phyloP scores from a whole-genome alignment of 2,329 filamentous ascomycete genomes.

The Paraconiothyrium sp. region DNA sequence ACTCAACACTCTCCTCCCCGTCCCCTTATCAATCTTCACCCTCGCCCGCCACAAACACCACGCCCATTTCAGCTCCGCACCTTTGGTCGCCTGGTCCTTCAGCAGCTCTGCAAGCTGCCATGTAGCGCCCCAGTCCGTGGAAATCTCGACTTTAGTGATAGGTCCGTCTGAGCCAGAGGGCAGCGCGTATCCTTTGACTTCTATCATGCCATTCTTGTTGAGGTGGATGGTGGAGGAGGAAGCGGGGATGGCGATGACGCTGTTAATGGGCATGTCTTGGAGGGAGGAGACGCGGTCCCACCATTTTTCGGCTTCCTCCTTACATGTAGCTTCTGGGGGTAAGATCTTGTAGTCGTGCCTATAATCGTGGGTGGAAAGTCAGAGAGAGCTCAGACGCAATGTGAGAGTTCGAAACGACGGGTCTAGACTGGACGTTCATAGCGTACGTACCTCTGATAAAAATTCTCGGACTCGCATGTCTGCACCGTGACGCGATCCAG shows the following conservation, averaged over 20 bases:
- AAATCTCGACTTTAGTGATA: conserved; percentile 63
- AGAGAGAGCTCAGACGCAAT: background rate
- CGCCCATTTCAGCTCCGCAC: conserved; percentile 59
- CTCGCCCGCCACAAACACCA: conserved; percentile 65
- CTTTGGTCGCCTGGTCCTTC: conserved; percentile 27
- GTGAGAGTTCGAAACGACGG: background rate
- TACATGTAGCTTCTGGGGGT: conserved; percentile 60
- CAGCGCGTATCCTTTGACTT: conserved; percentile 65
- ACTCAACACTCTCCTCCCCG: conserved; percentile 59
- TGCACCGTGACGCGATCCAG: conserved; percentile 64
- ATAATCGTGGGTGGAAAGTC: background rate
- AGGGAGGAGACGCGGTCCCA: conserved; percentile 62
- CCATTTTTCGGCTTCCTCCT: conserved; percentile 61
- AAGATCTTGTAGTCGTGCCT: conserved; percentile 67
- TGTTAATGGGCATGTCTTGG: conserved; percentile 66
- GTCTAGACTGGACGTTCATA: background rate
- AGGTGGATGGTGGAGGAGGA: conserved; percentile 55
- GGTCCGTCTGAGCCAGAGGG: conserved; percentile 64
- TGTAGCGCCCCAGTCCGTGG: conserved; percentile 58
- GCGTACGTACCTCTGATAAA: conserved; percentile 59
- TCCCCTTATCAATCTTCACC: conserved; percentile 54
- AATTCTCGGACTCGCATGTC: conserved; percentile 60
- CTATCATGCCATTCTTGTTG: conserved; percentile 54
- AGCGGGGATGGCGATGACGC: conserved; percentile 61
- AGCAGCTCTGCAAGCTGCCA: conserved; percentile 61